Conservation (phyloP, 441 rosid genomes). For the Melastoma candidum region DNA sequence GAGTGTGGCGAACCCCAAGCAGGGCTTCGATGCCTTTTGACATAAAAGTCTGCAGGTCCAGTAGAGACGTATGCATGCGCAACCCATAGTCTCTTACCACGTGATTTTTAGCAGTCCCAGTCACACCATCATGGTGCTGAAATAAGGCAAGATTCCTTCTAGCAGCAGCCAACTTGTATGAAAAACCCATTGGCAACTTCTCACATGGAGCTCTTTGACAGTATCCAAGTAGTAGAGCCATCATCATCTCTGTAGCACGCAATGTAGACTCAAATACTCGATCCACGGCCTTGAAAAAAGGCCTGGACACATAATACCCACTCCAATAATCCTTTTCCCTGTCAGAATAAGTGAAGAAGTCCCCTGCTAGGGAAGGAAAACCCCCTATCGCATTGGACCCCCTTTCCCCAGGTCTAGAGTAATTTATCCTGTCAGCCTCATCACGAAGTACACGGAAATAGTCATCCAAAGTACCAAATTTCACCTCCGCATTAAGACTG, state of each 20-base stretch:
- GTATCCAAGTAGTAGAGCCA: slow-evolving; percentile 75
- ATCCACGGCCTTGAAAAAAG: slow-evolving; percentile 96
- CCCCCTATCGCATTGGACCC: slow-evolving; percentile 76
- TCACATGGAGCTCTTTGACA: slow-evolving; percentile 87
- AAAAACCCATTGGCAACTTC: slow-evolving; percentile 60
- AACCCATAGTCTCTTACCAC: slow-evolving; percentile 87
- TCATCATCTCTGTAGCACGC: slow-evolving; percentile 85
- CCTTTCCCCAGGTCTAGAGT: slow-evolving; percentile 67
- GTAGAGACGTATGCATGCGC: slow-evolving; percentile 89
- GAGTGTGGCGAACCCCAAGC: slow-evolving; percentile 46
- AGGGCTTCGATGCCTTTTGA: slow-evolving; percentile 85
- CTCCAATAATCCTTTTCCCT: slow-evolving; percentile 95
- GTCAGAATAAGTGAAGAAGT: slow-evolving; percentile 94
- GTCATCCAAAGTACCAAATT: slow-evolving; percentile 89
- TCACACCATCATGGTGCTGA: slow-evolving; percentile 99
- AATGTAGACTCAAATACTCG: slow-evolving; percentile 86
- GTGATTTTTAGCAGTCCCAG: slow-evolving; percentile 94
- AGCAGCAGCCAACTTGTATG: slow-evolving; percentile 86
- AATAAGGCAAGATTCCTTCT: slow-evolving; percentile 95
- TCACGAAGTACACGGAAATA: slow-evolving; percentile 73
- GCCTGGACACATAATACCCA: slow-evolving; percentile 97
- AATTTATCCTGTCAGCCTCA: slow-evolving; percentile 76
- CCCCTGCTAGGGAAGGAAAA: slow-evolving; percentile 95
- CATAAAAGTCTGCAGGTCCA: slow-evolving; percentile 91
- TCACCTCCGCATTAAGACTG: slow-evolving; percentile 71